These are phyloP conservation scores for Chamaenerion angustifolium DNA, from an alignment of 345 rosid species.

Conservation along the genomic window DNA sequence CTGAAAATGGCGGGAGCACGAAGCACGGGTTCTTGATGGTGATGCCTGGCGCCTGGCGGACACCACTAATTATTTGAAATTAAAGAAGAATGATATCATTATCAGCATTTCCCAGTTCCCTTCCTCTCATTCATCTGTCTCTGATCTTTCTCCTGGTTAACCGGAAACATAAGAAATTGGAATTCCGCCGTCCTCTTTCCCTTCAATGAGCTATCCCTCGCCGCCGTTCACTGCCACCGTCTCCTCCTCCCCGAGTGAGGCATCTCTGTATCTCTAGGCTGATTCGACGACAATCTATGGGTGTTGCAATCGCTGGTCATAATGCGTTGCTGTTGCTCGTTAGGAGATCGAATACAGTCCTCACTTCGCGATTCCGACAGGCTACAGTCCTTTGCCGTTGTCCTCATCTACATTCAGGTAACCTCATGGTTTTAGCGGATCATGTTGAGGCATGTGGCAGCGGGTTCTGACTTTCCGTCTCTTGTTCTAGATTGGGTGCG, in stretches of 20 bases:
- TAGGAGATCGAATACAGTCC: conserved; percentile 40
- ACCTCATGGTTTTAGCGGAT: background rate
- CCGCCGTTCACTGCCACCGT: too few relatives aligned
- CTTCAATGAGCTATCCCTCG: too few relatives aligned
- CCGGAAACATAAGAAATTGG: too few relatives aligned
- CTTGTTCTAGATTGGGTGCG: conserved; percentile 51
- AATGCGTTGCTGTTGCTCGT: conserved; percentile 11
- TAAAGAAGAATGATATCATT: too few relatives aligned
- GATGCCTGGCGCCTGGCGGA: too few relatives aligned
- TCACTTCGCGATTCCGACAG: conserved; percentile 61
- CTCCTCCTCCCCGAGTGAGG: too few relatives aligned
- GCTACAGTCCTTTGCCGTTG: conserved; percentile 56
- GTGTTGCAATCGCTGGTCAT: background rate
- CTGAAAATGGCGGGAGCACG: too few relatives aligned
- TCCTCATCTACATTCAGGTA: conserved; percentile 77
- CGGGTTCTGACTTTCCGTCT: background rate
- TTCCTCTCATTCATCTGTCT: conserved; percentile 1
- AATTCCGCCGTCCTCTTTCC: too few relatives aligned
- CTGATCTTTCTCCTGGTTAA: background rate
- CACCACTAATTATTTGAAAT: too few relatives aligned
- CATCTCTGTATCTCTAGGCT: too few relatives aligned
- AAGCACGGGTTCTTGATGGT: too few relatives aligned
- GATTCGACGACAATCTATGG: too few relatives aligned
- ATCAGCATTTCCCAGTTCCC: conserved; percentile 3
- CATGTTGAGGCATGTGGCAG: background rate